These are phyloP conservation scores for Centaurea solstitialis DNA, from an alignment of 129 eudicot genomes.

Conservation along the genomic window DNA sequence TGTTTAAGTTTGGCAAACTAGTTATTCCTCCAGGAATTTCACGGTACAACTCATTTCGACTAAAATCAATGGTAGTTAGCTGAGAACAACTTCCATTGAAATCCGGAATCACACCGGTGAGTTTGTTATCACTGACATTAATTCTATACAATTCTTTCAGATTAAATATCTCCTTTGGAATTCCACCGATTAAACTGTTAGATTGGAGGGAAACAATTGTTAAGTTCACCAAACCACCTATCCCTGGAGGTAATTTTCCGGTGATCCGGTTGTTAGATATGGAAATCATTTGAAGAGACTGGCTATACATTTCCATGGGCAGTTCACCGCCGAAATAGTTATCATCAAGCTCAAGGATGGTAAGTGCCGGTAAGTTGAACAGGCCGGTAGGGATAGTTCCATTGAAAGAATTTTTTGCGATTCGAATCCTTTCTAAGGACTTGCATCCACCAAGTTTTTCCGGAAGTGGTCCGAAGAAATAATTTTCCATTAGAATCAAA, in stretches of 20 bases:
- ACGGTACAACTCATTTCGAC: constrained; percentile 41
- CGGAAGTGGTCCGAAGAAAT: constrained; percentile 53
- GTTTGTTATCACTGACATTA: constrained; percentile 40
- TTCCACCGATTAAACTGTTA: constrained; percentile 43
- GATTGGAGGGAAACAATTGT: constrained; percentile 28
- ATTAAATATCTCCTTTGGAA: constrained; percentile 41
- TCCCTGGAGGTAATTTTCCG: constrained; percentile 41
- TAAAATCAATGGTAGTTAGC: constrained; percentile 45
- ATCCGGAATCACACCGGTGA: constrained; percentile 52
- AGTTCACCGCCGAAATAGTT: constrained; percentile 48
- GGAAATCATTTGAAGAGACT: constrained; percentile 18
- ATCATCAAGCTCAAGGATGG: constrained; percentile 40
- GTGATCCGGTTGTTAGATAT: constrained; percentile 48
- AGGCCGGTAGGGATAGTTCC: constrained; percentile 55
- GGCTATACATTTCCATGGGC: constrained; percentile 28
- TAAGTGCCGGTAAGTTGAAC: constrained; percentile 44
- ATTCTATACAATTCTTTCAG: constrained; percentile 32
- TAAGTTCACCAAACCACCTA: constrained; percentile 42
- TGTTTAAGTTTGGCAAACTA: constrained; percentile 28
- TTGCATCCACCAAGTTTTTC: constrained; percentile 49
- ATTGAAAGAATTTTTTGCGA: constrained; percentile 39
- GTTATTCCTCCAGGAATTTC: constrained; percentile 38
- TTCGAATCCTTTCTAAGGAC: constrained; percentile 38
- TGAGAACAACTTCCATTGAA: constrained; percentile 24
- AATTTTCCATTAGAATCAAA: constrained; percentile 47